These are phyloP conservation scores for Lasiodiplodia hormozganensis DNA, from an alignment of 2,329 filamentous ascomycete species.

Conservation along the genomic window DNA sequence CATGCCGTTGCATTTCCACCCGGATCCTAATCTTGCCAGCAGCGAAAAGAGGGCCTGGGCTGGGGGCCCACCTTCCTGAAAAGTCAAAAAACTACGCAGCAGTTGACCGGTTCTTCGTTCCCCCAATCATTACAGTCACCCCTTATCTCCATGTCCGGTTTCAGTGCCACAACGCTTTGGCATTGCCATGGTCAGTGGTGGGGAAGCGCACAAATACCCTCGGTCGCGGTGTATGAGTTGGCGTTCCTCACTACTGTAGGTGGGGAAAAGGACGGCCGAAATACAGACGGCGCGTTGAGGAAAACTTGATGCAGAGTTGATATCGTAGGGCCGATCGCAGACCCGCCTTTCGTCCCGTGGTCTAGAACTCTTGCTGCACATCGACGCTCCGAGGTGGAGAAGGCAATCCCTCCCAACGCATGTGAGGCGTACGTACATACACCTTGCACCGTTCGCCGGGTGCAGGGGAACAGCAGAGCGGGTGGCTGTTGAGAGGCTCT, in stretches of 20 bases:
- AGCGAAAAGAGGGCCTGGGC: neutral
- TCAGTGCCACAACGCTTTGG: constrained; percentile 6
- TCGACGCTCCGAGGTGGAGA: neutral
- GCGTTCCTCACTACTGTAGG: neutral
- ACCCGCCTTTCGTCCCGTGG: neutral
- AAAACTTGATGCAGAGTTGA: neutral
- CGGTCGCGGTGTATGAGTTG: constrained; percentile 3
- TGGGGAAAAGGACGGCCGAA: neutral
- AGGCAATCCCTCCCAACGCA: neutral
- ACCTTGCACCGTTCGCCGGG: neutral
- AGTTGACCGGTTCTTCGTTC: constrained; percentile 1
- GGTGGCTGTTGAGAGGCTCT: neutral
- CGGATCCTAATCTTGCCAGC: neutral
- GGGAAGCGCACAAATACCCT: neutral
- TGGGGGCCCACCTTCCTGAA: too few relatives aligned
- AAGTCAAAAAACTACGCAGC: neutral
- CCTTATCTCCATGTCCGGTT: constrained; percentile 1
- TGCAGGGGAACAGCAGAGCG: neutral
- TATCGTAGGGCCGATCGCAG: neutral
- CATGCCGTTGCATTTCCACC: neutral
- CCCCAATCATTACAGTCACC: neutral
- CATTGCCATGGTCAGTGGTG: neutral
- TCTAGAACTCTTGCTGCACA: neutral
- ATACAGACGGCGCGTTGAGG: neutral
- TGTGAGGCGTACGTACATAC: neutral